A percentile compares a stretch with the other conserved stretches of the same genome.
These are phyloP conservation scores for Monosporascus sp. DNA, from an alignment of 2,329 filamentous ascomycete genomes.

Conservation along the genomic window DNA sequence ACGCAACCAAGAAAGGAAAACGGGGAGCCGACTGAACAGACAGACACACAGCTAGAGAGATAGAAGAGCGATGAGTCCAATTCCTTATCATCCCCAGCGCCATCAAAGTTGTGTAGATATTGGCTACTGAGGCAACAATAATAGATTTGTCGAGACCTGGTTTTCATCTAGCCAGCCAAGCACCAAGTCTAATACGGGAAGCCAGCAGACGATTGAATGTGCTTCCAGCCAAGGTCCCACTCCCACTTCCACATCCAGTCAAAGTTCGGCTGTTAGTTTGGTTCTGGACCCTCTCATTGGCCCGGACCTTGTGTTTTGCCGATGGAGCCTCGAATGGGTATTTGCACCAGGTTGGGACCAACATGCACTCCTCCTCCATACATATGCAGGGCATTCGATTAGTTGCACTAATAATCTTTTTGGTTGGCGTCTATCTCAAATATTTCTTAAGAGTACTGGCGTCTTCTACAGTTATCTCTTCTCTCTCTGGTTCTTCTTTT, in stretches of 20 bases:
- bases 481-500: no score
- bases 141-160: background rate
- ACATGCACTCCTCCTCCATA: background rate
- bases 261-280: background rate
- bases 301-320: conserved; percentile 12
- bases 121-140: background rate
- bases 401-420: background rate
- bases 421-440: no score
- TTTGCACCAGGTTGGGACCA: background rate
- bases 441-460: no score
- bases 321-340: background rate
- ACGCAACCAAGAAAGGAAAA: no score
- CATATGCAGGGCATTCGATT: background rate
- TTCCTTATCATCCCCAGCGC: no score
- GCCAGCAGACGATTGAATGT: background rate
- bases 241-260: background rate
- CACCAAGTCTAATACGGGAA: conserved; percentile 1
- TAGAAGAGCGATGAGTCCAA: no score
- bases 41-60: no score
- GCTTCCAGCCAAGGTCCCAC: background rate
- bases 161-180: conserved; percentile 14
- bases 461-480: no score
- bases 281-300: conserved; percentile 18
- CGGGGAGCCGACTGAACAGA: no score
- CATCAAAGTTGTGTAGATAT: no score